Percentiles rank a stretch among this genome's conserved stretches.
Conservation (phyloP, 805 yeast genomes). For the Citeromyces matritensis region DNA sequence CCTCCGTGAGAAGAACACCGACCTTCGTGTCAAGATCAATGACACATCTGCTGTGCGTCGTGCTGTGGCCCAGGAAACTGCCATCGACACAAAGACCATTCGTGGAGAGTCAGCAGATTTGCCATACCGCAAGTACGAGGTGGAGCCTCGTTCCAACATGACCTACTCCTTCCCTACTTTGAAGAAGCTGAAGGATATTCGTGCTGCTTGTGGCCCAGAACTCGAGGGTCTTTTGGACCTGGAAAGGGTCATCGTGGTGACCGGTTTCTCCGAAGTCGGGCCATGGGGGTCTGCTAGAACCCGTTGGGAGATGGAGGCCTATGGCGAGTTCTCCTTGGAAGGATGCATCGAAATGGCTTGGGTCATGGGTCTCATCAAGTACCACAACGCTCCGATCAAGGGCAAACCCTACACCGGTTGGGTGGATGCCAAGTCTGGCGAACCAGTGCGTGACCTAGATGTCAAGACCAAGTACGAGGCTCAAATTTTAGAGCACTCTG, state of each 20-base stretch:
- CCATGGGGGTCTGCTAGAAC: slow-evolving; percentile 99
- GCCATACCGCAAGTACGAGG: slow-evolving; percentile 60
- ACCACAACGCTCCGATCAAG: slow-evolving; percentile 82
- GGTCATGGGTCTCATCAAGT: slow-evolving; percentile 97
- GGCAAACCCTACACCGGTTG: slow-evolving; percentile 91
- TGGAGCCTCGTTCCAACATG: slow-evolving; percentile 92
- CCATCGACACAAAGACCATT: slow-evolving; percentile 74
- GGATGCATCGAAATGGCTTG: slow-evolving; percentile 99
- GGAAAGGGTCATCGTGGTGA: slow-evolving; percentile 84
- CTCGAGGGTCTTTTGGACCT: slow-evolving; percentile 86
- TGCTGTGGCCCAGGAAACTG: slow-evolving; percentile 88
- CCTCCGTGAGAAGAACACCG: slow-evolving; percentile 74
- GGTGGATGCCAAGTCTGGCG: slow-evolving; percentile 89
- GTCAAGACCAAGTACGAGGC: slow-evolving; percentile 86
- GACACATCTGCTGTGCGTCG: slow-evolving; percentile 87
- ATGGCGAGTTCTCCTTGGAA: slow-evolving; percentile 89
- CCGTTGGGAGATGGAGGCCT: slow-evolving; percentile 98
- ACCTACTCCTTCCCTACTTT: slow-evolving; percentile 85
- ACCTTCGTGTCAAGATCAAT: slow-evolving; percentile 60
- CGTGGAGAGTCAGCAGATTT: slow-evolving; percentile 82
- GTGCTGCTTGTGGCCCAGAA: slow-evolving; percentile 43
- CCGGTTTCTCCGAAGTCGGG: slow-evolving; percentile 97
- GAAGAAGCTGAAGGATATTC: slow-evolving; percentile 63
- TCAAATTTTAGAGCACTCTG: slow-evolving; percentile 80
- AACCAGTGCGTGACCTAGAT: slow-evolving; percentile 90